Percentiles rank a stretch among this genome's conserved stretches.
Evolutionary conservation across 202 grass and related monocot genomes (phyloP).

Genomic region (Carex arenaria): DNA sequence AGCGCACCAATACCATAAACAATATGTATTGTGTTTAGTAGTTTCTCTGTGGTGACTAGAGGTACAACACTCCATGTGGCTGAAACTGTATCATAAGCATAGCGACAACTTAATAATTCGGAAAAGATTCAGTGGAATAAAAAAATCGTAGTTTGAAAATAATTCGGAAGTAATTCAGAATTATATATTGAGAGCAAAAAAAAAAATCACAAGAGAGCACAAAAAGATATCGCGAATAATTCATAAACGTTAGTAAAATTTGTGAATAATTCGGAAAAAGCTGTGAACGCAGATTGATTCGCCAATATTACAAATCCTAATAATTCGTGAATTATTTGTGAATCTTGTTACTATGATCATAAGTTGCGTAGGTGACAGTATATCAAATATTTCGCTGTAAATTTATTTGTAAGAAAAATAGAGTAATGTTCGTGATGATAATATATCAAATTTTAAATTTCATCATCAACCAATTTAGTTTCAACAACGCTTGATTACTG

Average conservation of each 20-base stretch:
- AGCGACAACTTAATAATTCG: too few species aligned
- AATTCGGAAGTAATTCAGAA: too few species aligned
- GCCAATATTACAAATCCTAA: too few species aligned
- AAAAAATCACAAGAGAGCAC: too few species aligned
- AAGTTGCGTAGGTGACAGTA: not conserved
- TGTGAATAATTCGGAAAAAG: too few species aligned
- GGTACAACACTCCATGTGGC: not conserved
- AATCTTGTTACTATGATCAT: not conserved
- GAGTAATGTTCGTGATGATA: not conserved
- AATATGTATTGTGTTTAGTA: not conserved
- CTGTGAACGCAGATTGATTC: too few species aligned
- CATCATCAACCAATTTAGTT: not conserved
- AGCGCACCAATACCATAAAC: not conserved
- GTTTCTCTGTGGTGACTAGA: not conserved
- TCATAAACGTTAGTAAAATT: too few species aligned
- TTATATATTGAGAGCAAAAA: too few species aligned
- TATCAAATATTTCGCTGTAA: not conserved
- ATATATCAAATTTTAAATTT: not conserved
- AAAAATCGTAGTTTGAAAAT: too few species aligned
- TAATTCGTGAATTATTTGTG: too few species aligned
- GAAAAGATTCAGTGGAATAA: too few species aligned
- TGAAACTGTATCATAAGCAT: not conserved
- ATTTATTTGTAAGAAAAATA: not conserved
- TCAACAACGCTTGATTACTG: not conserved
- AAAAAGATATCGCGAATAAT: too few species aligned